Evolutionary conservation across 2,329 filamentous ascomycete genomes (phyloP), one percentile per base, ranked within the genome.

Genomic region (Phialemoniopsis sp.): DNA sequence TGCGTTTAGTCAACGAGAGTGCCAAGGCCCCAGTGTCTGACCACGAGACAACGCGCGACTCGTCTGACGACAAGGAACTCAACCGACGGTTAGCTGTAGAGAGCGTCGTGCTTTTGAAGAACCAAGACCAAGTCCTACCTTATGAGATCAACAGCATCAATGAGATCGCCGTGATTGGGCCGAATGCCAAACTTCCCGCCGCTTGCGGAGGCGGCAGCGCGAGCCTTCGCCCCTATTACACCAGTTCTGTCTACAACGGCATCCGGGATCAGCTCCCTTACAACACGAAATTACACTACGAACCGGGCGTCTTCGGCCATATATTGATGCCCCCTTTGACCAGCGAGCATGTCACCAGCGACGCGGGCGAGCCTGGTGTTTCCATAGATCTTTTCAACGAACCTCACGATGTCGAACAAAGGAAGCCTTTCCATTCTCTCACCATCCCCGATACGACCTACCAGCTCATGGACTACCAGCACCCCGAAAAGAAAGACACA

Each of bases 51-150:
- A n/a, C n/a, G n/a, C n/a, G n/a, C n/a, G n/a, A n/a, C n/a, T n/a
- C n/a, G n/a, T n/a, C n/a, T n/a, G n/a, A n/a, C n/a, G n/a, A n/a
- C n/a, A n/a, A n/a, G n/a, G n/a, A n/a, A n/a, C n/a, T n/a, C n/a
- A n/a, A n/a, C n/a, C n/a, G n/a, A n/a, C n/a, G n/a, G n/a, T n/a
- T n/a, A n/a, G n/a, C n/a, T n/a, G n/a, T n/a, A n/a, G n/a, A n/a
- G n/a, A n/a, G n/a, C n/a, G n/a, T 49, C 2, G 48, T 50, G 7
- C 38, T 50, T 1, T 40, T 50, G 5, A 49, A 82, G 58, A 83
- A 83, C 46, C 67, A 78, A 30, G 64, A 64, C 19, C 57, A 60
- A 21, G 57, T 76, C 4, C 60, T 84, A 3, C 79, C 80, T 3
- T 52, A 76, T 10, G 64, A 44, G 36, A 32, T 33, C 36, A 59